phyloP scores from a whole-genome alignment of 352 stramenopile species.

The Phytophthora sp. region DNA sequence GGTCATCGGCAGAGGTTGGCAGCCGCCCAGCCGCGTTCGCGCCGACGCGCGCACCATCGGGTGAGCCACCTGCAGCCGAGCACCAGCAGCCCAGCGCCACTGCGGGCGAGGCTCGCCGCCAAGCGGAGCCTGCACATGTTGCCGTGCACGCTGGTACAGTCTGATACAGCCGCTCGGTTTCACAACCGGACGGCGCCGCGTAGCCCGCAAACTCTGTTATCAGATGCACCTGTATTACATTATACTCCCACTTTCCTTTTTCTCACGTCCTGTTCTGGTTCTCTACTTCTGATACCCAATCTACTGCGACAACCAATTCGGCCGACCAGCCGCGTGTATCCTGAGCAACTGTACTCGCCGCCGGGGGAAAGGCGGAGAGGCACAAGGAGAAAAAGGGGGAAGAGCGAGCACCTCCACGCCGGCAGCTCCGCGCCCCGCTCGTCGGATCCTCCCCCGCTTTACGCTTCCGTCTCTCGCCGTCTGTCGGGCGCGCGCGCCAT shows the following conservation, averaged over 20 bases:
- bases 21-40: too few species aligned
- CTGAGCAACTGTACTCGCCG: too few species aligned
- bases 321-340: conserved; percentile 24
- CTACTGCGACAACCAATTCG: too few species aligned
- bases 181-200: too few species aligned
- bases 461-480: conserved; percentile 14
- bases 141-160: background rate
- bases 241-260: background rate
- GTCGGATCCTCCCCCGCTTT: background rate
- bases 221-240: background rate
- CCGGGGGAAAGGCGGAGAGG: conserved; percentile 23
- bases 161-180: background rate
- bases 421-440: conserved; percentile 2
- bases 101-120: too few species aligned
- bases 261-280: background rate
- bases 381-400: conserved; percentile 36
- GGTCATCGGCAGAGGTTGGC: too few species aligned
- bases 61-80: too few species aligned
- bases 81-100: too few species aligned
- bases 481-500: conserved; percentile 6
- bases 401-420: conserved; percentile 20
- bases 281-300: background rate
- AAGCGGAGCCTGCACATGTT: background rate
- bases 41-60: too few species aligned
- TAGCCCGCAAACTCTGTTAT: too few species aligned